Percentiles rank a stretch among this genome's conserved stretches.
Conservation (phyloP, 164 flowering plant genomes). For the Nelumbo lutea region DNA sequence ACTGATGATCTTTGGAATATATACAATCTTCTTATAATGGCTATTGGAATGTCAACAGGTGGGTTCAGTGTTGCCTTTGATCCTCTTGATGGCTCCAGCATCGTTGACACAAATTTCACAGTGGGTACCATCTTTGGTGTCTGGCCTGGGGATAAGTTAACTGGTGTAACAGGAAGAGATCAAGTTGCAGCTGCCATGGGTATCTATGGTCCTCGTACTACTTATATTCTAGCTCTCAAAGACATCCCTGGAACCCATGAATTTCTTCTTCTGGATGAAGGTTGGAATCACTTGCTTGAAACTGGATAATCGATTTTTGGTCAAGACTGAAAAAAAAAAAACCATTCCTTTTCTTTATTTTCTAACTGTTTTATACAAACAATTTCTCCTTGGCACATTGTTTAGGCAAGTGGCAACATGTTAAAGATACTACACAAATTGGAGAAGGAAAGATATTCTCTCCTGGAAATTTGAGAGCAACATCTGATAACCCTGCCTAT, state of each 20-base stretch:
- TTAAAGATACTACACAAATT: constrained; percentile 87
- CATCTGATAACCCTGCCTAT: constrained; percentile 81
- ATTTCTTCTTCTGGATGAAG: constrained; percentile 95
- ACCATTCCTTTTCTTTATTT: neutral
- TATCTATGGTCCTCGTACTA: constrained; percentile 89
- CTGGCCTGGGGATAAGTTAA: constrained; percentile 95
- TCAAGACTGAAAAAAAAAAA: neutral
- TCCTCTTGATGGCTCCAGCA: constrained; percentile 97
- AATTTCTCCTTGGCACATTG: constrained; percentile 6
- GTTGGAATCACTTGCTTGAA: constrained; percentile 23
- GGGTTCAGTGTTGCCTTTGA: constrained; percentile 99
- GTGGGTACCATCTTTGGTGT: constrained; percentile 99
- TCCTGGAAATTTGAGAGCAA: constrained; percentile 96
- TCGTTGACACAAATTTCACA: constrained; percentile 95
- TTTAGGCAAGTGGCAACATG: constrained; percentile 95
- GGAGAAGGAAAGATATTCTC: constrained; percentile 94
- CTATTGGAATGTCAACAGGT: constrained; percentile 37
- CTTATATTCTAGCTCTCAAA: constrained; percentile 85
- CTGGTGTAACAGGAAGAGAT: constrained; percentile 81
- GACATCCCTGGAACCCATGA: constrained; percentile 94
- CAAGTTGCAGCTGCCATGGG: constrained; percentile 99
- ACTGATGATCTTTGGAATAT: neutral
- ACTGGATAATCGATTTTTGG: neutral
- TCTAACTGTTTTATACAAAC: neutral
- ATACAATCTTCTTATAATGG: neutral